phyloP scores from a whole-genome alignment of 495 filamentous ascomycete species.

The Gamarada debralockiae region DNA sequence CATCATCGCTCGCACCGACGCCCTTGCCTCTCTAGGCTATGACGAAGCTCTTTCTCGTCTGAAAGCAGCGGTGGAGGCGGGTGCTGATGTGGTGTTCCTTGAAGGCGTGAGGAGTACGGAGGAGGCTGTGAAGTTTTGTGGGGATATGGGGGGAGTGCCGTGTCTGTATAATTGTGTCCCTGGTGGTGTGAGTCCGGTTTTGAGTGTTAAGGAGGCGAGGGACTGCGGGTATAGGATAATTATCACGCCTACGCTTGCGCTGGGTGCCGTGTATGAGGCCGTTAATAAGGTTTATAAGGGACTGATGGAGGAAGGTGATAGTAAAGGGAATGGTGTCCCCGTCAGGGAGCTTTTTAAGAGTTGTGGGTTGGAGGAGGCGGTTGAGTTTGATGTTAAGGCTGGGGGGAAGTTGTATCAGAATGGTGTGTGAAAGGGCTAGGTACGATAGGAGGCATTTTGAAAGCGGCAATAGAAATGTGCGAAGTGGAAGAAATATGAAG shows the following conservation, averaged over 20 bases:
- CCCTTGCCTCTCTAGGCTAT: conserved; percentile 55
- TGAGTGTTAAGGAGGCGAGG: conserved; percentile 51
- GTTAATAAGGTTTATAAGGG: conserved; percentile 41
- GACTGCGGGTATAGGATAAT: conserved; percentile 61
- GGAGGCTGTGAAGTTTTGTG: conserved; percentile 44
- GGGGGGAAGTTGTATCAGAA: conserved; percentile 10
- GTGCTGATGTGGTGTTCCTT: conserved; percentile 49
- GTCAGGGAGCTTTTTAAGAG: conserved; percentile 26
- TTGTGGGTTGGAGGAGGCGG: conserved; percentile 14
- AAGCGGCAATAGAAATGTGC: too few species aligned
- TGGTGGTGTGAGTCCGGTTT: conserved; percentile 54
- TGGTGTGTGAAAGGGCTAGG: too few species aligned
- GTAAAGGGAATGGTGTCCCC: conserved; percentile 35
- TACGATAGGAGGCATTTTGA: too few species aligned
- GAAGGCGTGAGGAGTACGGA: conserved; percentile 59
- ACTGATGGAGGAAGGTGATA: conserved; percentile 46
- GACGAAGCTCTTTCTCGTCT: conserved; percentile 51
- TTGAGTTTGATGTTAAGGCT: conserved; percentile 16
- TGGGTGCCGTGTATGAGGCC: conserved; percentile 48
- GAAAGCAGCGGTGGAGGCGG: conserved; percentile 55
- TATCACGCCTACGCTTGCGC: conserved; percentile 52
- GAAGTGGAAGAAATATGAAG: too few species aligned
- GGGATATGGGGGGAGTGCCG: conserved; percentile 54
- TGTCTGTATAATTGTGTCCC: conserved; percentile 62
- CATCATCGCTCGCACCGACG: conserved; percentile 60